These are phyloP conservation scores for Rhodotorula sp. DNA, from an alignment of 1,284 basidiomycete genomes.

Conservation along the genomic window DNA sequence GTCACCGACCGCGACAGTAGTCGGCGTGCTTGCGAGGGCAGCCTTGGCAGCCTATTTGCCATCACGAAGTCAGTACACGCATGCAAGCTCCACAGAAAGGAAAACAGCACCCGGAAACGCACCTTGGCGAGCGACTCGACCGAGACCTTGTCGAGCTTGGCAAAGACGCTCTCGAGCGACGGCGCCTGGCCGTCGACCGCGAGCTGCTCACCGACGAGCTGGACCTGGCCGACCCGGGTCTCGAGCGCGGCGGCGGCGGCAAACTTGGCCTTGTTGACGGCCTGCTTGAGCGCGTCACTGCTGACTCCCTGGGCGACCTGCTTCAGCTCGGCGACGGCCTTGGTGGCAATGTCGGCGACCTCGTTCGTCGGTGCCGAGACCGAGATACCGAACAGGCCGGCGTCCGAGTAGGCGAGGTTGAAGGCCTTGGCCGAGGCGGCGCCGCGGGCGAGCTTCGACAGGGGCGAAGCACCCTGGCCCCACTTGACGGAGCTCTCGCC, in stretches of 20 bases:
- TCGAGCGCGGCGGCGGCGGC: constrained; percentile 68
- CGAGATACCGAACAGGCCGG: constrained; percentile 75
- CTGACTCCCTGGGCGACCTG: constrained; percentile 57
- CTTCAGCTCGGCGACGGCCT: constrained; percentile 67
- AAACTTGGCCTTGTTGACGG: constrained; percentile 83
- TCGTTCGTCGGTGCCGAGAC: constrained; percentile 57
- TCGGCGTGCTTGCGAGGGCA: constrained; percentile 71
- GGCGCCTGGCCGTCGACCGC: constrained; percentile 48
- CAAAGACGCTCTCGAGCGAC: constrained; percentile 45
- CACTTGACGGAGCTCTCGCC: constrained; percentile 77
- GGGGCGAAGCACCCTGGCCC: constrained; percentile 68
- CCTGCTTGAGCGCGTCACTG: constrained; percentile 71
- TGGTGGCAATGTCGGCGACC: constrained; percentile 65
- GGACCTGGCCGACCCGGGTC: constrained; percentile 50
- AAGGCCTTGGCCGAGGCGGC: constrained; percentile 64
- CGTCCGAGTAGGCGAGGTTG: constrained; percentile 83
- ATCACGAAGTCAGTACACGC: neutral
- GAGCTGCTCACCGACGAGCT: constrained; percentile 40
- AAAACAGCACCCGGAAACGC: neutral
- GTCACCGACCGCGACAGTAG: constrained; percentile 80
- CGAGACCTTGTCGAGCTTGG: constrained; percentile 44
- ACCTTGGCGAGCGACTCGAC: constrained; percentile 48
- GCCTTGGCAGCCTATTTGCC: constrained; percentile 44
- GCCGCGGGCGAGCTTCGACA: constrained; percentile 55
- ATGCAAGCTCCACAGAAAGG: neutral